Percentiles rank a stretch among this genome's conserved stretches.
Evolutionary conservation across 2,329 filamentous ascomycete species (phyloP).

Genomic region (Fusarium ramigenum): DNA sequence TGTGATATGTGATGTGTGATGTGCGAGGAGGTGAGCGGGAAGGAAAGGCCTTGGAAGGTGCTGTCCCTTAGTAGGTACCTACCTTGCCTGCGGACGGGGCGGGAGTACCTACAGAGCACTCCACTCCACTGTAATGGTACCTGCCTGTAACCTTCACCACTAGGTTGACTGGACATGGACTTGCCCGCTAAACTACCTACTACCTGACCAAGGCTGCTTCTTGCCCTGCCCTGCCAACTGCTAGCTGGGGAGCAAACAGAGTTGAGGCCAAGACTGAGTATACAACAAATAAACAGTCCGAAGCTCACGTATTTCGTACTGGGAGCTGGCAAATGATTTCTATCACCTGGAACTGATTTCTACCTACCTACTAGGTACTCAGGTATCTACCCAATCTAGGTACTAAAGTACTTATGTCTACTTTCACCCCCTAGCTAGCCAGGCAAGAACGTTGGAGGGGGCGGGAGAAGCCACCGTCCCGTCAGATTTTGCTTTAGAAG

Average conservation of each 20-base stretch:
- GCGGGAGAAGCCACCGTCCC: slow-evolving; percentile 9
- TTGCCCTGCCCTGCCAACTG: slow-evolving; percentile 5
- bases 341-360: not conserved
- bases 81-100: not conserved
- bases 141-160: not conserved
- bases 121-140: not conserved
- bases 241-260: not conserved
- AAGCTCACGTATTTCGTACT: not conserved
- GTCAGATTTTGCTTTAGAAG: not conserved
- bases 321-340: not conserved
- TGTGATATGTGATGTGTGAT: slow-evolving; percentile 22
- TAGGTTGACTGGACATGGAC: not conserved
- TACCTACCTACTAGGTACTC: too few relatives aligned
- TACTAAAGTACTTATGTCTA: not conserved
- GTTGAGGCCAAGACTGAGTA: not conserved
- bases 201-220: not conserved
- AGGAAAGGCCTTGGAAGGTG: slow-evolving; percentile 26
- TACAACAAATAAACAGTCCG: not conserved
- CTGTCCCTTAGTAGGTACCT: not conserved
- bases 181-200: not conserved
- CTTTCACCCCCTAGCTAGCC: not conserved
- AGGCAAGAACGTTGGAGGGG: slow-evolving; percentile 11
- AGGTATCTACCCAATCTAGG: not conserved
- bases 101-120: not conserved
- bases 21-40: slow-evolving; percentile 29